Percentiles rank a stretch among this genome's conserved stretches.
These are phyloP conservation scores for Telopea speciosissima DNA, from an alignment of 177 flowering plant genomes.

Conservation along the genomic window DNA sequence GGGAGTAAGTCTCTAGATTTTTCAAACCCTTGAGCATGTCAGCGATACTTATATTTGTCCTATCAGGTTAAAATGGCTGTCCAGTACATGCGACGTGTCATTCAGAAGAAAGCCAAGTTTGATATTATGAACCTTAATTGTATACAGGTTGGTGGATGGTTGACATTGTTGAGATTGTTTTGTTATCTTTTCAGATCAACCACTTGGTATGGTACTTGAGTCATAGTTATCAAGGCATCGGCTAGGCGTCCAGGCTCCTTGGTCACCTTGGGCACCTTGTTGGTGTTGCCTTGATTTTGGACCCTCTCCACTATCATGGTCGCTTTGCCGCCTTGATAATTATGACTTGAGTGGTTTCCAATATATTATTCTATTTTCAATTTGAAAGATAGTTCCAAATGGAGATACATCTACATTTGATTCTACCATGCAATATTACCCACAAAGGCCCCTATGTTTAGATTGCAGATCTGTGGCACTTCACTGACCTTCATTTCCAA, in stretches of 20 bases:
- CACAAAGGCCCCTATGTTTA: too few relatives aligned
- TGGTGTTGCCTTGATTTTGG: too few relatives aligned
- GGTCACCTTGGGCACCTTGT: too few relatives aligned
- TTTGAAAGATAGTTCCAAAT: neutral
- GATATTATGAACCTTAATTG: constrained; percentile 82
- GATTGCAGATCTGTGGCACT: too few relatives aligned
- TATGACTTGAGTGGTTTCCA: neutral
- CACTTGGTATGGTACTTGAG: neutral
- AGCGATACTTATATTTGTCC: neutral
- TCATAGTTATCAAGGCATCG: too few relatives aligned
- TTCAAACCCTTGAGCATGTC: neutral
- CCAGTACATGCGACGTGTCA: constrained; percentile 85
- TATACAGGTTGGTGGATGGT: constrained; percentile 46
- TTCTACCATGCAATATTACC: neutral
- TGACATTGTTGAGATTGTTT: constrained; percentile 2
- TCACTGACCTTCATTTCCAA: too few relatives aligned
- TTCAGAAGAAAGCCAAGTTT: constrained; percentile 87
- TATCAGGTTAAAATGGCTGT: constrained; percentile 81
- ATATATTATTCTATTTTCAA: neutral
- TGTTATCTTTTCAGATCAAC: neutral
- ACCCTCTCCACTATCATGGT: too few relatives aligned
- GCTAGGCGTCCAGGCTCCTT: too few relatives aligned
- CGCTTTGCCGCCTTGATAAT: too few relatives aligned
- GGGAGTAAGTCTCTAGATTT: neutral
- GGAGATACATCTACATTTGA: neutral